These are phyloP conservation scores for Penicillium subrubescens DNA, from an alignment of 495 filamentous ascomycete species.

Conservation along the genomic window DNA sequence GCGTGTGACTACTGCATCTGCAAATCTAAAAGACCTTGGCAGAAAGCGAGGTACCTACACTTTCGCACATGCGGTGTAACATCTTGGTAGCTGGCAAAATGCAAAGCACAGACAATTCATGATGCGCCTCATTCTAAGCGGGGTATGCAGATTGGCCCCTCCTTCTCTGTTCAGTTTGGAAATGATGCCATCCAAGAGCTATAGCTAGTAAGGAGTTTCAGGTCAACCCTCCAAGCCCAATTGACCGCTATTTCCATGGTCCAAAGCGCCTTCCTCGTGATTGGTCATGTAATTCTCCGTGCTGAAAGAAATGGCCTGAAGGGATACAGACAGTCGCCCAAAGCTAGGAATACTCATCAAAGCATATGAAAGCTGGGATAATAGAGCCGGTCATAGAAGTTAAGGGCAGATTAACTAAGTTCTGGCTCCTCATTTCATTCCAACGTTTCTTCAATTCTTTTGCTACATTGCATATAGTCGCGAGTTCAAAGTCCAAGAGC, in stretches of 20 bases:
- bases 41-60: background rate
- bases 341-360: too few relatives aligned
- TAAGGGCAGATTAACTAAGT: background rate
- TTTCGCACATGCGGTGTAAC: background rate
- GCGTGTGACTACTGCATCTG: background rate
- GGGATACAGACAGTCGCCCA: too few relatives aligned
- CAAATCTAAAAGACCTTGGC: background rate
- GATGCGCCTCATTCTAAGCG: background rate
- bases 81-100: background rate
- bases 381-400: background rate
- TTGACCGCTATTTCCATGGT: too few relatives aligned
- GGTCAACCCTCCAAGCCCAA: background rate
- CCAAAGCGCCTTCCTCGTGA: background rate
- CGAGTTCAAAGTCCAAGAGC: too few relatives aligned
- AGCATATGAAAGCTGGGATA: too few relatives aligned
- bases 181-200: background rate
- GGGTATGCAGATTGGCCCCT: background rate
- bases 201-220: background rate
- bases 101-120: background rate
- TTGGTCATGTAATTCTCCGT: background rate
- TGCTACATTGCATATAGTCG: background rate
- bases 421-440: background rate
- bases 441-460: background rate
- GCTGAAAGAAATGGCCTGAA: background rate
- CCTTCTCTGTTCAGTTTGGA: background rate